Evolutionary conservation across 768 basidiomycete species (phyloP), one percentile per base, ranked within the genome.

Genomic region (Phylloporus arenicola): DNA sequence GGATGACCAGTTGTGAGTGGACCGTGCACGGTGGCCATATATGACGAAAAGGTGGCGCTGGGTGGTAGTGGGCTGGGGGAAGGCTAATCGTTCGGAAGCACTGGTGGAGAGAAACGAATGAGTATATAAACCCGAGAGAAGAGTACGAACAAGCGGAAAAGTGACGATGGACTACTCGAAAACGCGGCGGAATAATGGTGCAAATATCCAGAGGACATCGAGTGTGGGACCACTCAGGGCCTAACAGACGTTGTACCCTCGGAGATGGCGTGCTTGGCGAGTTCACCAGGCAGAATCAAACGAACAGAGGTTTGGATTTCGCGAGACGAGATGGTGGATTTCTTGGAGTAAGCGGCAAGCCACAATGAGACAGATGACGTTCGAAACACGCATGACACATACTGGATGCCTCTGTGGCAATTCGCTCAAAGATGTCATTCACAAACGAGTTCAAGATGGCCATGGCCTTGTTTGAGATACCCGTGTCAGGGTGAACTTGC

Each of bases 401-500:
- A 83, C 82, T 83, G 40, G 83, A 84, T 47, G 84, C 83, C 64
- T 85, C 84, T 3, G 79, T 78, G 38, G 84, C 85, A 58, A 88
- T 86, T 39, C 86, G 81, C 70, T 88, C 87, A 61, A 88, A 88
- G 64, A 88, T 88, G 58, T 88, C 86, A 64, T 88, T 88, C 60
- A 88, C 86, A 64, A 88, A 88, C 0, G 86, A 88, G 75, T 88
- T 85, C 57, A 86, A 73, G 66, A 88, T 88, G 46, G 85, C n/a
- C n/a, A n/a, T n/a, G n/a, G n/a, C n/a, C n/a, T n/a, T n/a, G n/a
- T n/a, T n/a, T n/a, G n/a, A n/a, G 82, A 92, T 90, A 83, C 89
- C 90, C 54, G 89, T 91, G 70, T 91, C 90, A 54, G 90, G 90
- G 77, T 92, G 90, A 52, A 92, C 90, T 72, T 92, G 89, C 76